Percentiles rank a stretch among this genome's conserved stretches.
Conservation (phyloP, 352 stramenopile species). For the Globisporangium mamillatum region DNA sequence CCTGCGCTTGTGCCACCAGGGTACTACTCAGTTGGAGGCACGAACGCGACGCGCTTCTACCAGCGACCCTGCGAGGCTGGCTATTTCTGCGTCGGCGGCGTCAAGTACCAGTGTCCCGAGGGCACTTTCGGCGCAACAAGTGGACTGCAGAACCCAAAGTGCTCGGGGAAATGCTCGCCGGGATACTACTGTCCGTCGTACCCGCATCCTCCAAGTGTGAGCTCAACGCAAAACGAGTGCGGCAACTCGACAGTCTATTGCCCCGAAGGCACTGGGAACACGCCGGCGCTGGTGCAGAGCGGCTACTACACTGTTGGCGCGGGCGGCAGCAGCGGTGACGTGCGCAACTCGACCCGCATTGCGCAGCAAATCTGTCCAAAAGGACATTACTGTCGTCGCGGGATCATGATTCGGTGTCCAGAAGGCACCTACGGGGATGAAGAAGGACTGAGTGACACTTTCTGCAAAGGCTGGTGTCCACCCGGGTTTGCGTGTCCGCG, state of each 20-base stretch:
- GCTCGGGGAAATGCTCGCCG: slow-evolving; percentile 55
- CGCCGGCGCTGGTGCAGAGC: slow-evolving; percentile 32
- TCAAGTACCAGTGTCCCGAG: slow-evolving; percentile 67
- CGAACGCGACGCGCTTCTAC: slow-evolving; percentile 56
- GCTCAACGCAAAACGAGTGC: slow-evolving; percentile 44
- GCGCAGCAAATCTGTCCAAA: slow-evolving; percentile 45
- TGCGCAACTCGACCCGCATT: slow-evolving; percentile 53
- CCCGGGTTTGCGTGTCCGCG: slow-evolving; percentile 66
- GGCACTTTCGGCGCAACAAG: slow-evolving; percentile 62
- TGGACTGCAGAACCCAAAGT: slow-evolving; percentile 37
- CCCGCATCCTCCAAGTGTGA: slow-evolving; percentile 38
- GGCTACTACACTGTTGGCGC: slow-evolving; percentile 57
- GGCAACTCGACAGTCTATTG: slow-evolving; percentile 55
- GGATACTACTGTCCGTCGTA: slow-evolving; percentile 77
- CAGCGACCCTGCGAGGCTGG: slow-evolving; percentile 65
- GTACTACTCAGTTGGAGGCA: slow-evolving; percentile 69
- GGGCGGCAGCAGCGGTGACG: slow-evolving; percentile 30
- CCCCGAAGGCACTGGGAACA: slow-evolving; percentile 48
- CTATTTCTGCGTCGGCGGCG: slow-evolving; percentile 67
- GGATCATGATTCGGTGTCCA: slow-evolving; percentile 64
- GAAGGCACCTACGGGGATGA: slow-evolving; percentile 59
- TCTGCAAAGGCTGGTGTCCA: slow-evolving; percentile 68
- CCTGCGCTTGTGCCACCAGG: slow-evolving; percentile 38
- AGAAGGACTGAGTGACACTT: slow-evolving; percentile 38
- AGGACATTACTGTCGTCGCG: slow-evolving; percentile 72